These are phyloP conservation scores for Fusarium sp. DNA, from an alignment of 2,329 filamentous ascomycete genomes.

Conservation along the genomic window DNA sequence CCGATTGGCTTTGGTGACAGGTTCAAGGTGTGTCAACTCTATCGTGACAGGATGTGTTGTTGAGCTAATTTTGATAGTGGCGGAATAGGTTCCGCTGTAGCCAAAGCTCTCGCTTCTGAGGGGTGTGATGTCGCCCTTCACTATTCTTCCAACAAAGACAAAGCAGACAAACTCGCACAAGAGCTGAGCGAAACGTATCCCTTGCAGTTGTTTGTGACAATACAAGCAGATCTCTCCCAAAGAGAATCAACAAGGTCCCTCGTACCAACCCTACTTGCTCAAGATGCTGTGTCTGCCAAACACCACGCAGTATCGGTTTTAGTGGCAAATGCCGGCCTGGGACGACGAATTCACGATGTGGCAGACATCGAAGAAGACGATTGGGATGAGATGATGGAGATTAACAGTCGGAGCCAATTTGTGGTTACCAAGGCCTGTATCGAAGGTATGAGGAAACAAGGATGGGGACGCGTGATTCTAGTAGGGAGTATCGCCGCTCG, in stretches of 20 bases:
- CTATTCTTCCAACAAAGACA: conserved; percentile 50
- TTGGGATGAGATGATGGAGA: conserved; percentile 53
- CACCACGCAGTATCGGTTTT: conserved; percentile 49
- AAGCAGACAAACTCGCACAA: conserved; percentile 47
- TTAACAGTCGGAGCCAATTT: conserved; percentile 51
- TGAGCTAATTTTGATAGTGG: conserved; percentile 43
- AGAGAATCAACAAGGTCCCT: conserved; percentile 21
- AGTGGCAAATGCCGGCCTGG: conserved; percentile 50
- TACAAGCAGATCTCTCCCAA: conserved; percentile 21
- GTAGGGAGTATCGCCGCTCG: conserved; percentile 51
- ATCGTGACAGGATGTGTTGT: background rate
- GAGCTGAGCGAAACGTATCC: conserved; percentile 22
- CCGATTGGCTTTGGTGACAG: conserved; percentile 38
- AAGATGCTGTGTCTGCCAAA: background rate
- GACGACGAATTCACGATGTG: conserved; percentile 51
- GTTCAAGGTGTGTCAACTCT: conserved; percentile 21
- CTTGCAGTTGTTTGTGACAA: conserved; percentile 6
- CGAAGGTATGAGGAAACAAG: conserved; percentile 48
- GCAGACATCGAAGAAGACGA: conserved; percentile 51
- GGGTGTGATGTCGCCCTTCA: conserved; percentile 53
- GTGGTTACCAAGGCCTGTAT: conserved; percentile 50
- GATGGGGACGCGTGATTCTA: conserved; percentile 50
- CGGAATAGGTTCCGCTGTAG: conserved; percentile 51
- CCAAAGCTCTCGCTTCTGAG: conserved; percentile 49
- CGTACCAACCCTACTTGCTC: background rate